phyloP scores from a whole-genome alignment of 805 yeast genomes.

The Teunomyces cretensis region DNA sequence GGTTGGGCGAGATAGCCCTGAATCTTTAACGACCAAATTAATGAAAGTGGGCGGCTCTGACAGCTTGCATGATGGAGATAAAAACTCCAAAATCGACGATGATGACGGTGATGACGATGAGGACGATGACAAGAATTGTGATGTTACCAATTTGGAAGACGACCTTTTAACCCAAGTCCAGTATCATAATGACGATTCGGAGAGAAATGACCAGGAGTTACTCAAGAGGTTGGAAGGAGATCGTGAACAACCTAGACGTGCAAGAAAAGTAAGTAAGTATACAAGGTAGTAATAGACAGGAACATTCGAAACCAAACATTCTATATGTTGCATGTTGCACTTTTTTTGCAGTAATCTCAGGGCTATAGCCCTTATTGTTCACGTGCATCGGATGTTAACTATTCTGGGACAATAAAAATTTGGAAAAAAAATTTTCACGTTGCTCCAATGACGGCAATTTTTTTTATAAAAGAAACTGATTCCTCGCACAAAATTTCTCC shows the following conservation, averaged over 20 bases:
- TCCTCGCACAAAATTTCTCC: conserved; percentile 9
- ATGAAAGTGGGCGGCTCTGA: background rate
- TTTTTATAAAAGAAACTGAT: conserved; percentile 3
- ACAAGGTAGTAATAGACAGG: background rate
- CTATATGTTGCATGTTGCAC: background rate
- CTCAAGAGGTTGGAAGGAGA: conserved; percentile 16
- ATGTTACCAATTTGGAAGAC: conserved; percentile 18
- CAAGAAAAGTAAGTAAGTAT: conserved; percentile 6
- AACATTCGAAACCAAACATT: background rate
- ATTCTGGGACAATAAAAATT: background rate
- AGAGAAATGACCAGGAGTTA: conserved; percentile 17
- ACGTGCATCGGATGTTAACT: conserved; percentile 1
- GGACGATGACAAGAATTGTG: conserved; percentile 9
- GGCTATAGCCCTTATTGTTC: conserved; percentile 1
- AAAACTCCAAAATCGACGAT: background rate
- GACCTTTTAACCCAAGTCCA: conserved; percentile 21
- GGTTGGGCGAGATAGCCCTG: conserved; percentile 28
- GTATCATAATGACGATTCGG: conserved; percentile 22
- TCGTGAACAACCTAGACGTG: conserved; percentile 8
- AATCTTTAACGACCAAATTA: background rate
- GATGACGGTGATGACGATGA: conserved; percentile 3
- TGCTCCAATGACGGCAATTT: conserved; percentile 5
- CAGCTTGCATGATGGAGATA: background rate
- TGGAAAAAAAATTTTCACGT: conserved; percentile 1
- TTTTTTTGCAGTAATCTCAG: conserved; percentile 2